Percentiles rank a stretch among this genome's conserved stretches.
These are phyloP conservation scores for Fraxinus sp. DNA, from an alignment of 305 asterid genomes.

Conservation along the genomic window DNA sequence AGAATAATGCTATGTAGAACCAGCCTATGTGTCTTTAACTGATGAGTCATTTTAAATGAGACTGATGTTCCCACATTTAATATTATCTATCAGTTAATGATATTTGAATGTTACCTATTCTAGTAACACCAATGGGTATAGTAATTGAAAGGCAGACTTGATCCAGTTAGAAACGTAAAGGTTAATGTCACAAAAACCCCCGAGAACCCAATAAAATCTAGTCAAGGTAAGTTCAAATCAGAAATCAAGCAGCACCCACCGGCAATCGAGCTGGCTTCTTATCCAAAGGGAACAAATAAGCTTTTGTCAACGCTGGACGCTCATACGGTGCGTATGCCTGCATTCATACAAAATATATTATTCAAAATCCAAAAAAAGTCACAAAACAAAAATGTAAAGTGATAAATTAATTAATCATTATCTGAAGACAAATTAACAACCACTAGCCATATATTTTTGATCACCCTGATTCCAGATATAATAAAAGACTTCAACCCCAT, in stretches of 20 bases:
- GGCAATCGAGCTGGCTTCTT: constrained; percentile 96
- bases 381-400: not conserved
- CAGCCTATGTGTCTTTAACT: not conserved
- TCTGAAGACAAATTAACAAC: not conserved
- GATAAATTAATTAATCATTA: not conserved
- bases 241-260: constrained; percentile 46
- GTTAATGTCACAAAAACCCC: constrained; percentile 33
- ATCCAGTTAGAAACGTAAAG: not conserved
- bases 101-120: not conserved
- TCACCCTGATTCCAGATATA: not conserved
- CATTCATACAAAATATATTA: constrained; percentile 14
- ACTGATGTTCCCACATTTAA: not conserved
- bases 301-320: constrained; percentile 96
- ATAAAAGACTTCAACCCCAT: not conserved
- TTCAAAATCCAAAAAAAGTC: constrained; percentile 2
- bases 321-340: constrained; percentile 91
- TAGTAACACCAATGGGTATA: not conserved
- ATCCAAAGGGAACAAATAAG: constrained; percentile 75
- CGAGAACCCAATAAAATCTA: not conserved
- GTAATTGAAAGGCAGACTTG: not conserved
- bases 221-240: not conserved
- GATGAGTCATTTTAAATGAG: not conserved
- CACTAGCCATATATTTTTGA: not conserved
- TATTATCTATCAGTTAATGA: no score
- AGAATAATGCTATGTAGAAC: not conserved